Evolutionary conservation across 2,329 filamentous ascomycete genomes (phyloP).

Genomic region (Chrysoporthe austroafricana): DNA sequence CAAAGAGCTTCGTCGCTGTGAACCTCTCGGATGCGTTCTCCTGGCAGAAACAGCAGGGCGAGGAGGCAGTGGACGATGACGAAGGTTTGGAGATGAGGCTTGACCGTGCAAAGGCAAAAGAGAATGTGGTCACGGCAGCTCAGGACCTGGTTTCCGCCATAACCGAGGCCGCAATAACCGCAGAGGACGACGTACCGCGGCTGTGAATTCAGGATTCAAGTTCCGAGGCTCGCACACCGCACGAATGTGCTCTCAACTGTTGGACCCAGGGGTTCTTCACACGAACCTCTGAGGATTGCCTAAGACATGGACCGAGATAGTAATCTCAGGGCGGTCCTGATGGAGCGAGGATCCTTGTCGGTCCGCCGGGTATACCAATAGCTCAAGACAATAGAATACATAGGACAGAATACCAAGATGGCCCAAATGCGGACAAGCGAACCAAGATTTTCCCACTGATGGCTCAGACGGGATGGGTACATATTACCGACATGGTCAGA

Average conservation of each 20-base stretch:
- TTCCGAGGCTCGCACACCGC: background rate
- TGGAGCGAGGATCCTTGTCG: background rate
- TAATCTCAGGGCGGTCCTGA: background rate
- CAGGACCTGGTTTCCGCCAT: conserved; percentile 14
- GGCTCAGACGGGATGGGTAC: background rate
- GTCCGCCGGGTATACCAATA: background rate
- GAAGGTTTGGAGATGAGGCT: conserved; percentile 51
- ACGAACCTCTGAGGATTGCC: background rate
- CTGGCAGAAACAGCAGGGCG: conserved; percentile 57
- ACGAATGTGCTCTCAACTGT: background rate
- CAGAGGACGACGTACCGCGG: conserved; percentile 17
- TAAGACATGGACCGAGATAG: background rate
- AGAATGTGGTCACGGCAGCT: conserved; percentile 5
- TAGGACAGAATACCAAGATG: background rate
- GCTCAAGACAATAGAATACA: background rate
- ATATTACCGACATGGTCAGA: background rate
- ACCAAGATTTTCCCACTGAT: background rate
- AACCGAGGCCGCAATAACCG: conserved; percentile 12
- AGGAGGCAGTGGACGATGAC: conserved; percentile 34
- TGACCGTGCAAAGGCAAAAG: conserved; percentile 12
- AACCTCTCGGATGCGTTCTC: conserved; percentile 67
- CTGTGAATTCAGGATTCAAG: background rate
- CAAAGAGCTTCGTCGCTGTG: conserved; percentile 68
- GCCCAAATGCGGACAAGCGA: conserved; percentile 7
- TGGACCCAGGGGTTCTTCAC: background rate